Base-by-base conservation (phyloP, 768 basidiomycete species). In the Sporobolomyces phaffii region DNA sequence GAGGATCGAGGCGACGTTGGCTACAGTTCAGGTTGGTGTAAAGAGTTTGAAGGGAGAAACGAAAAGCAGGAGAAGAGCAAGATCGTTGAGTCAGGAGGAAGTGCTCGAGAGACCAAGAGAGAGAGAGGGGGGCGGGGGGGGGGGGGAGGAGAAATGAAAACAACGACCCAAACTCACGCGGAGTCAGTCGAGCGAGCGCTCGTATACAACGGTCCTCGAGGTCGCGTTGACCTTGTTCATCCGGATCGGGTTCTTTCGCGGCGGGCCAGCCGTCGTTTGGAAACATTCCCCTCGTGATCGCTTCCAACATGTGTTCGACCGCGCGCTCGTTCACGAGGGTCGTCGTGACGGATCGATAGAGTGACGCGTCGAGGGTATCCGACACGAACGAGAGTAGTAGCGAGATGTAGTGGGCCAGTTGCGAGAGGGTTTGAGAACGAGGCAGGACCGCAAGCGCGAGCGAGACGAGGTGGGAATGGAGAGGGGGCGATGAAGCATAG, bases 241-340 rank as follows among this genome's bases (percentile, higher is more conserved):
- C 85, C 22, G 92, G 93, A 48, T 90, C 89, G 1, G 83, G 79
- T 2, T 87, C 85, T 1, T 85, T 77, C 0, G 86, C 84, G 0
- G 83, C 88, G 1, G 91, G 91, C 78, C 90, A 90, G 18, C 94
- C 93, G 5, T 66, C 48, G 41, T 77, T 73, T 0, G 94, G 93
- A 75, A 94, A 98, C 31, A 98, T 81, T 11, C 86, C 82, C 13
- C 82, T 82, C 73, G 89, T 90, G 18, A 85, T 78, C 7, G 81
- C 74, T 41, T 84, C 82, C 41, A 85, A 79, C 31, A 83, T 76
- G 36, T 79, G 80, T 24, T 86, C 80, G 29, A 89, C 76, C 54
- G 83, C 82, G 8, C 79, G 66, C 8, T 84, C 79, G 1, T 84
- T 82, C 29, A 84, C 80, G 61, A 87, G 78, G 24, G 82, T 77